Evolutionary conservation across 345 rosid genomes (phyloP).

Genomic region (Cochlearia excelsa): DNA sequence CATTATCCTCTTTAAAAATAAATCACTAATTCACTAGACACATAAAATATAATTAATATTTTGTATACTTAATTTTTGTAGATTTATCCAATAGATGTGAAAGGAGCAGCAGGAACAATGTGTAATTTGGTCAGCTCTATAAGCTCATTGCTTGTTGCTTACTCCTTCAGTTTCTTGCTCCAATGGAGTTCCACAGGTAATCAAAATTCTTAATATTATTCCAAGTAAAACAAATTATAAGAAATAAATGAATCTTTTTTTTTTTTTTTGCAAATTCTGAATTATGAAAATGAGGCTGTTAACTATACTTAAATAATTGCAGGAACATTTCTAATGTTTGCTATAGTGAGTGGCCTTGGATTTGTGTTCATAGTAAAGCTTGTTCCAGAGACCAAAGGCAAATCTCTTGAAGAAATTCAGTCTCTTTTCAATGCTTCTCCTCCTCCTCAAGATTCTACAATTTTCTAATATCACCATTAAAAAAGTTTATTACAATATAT

Average conservation of each 20-base stretch:
- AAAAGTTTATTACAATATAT: too few species aligned
- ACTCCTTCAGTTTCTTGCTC: conserved; percentile 42
- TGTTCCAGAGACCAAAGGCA: conserved; percentile 54
- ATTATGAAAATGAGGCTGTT: neutral
- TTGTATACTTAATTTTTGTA: neutral
- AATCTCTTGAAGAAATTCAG: conserved; percentile 49
- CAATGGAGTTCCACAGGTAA: conserved; percentile 57
- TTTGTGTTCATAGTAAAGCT: conserved; percentile 40
- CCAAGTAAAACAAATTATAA: neutral
- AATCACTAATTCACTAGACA: neutral
- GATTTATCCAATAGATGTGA: conserved; percentile 55
- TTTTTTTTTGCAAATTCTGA: neutral
- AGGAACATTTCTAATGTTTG: conserved; percentile 44
- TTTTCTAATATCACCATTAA: too few species aligned
- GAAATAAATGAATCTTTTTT: neutral
- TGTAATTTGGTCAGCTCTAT: conserved; percentile 45
- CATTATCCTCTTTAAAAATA: neutral
- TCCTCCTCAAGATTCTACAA: neutral
- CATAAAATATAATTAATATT: neutral
- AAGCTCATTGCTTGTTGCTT: conserved; percentile 51
- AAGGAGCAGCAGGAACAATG: conserved; percentile 57
- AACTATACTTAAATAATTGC: conserved; percentile 10
- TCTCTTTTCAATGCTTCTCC: conserved; percentile 16
- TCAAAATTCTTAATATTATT: neutral
- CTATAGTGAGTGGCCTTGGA: conserved; percentile 26